Evolutionary conservation across 1,284 basidiomycete genomes (phyloP).

Genomic region (Thelephora terrestris): DNA sequence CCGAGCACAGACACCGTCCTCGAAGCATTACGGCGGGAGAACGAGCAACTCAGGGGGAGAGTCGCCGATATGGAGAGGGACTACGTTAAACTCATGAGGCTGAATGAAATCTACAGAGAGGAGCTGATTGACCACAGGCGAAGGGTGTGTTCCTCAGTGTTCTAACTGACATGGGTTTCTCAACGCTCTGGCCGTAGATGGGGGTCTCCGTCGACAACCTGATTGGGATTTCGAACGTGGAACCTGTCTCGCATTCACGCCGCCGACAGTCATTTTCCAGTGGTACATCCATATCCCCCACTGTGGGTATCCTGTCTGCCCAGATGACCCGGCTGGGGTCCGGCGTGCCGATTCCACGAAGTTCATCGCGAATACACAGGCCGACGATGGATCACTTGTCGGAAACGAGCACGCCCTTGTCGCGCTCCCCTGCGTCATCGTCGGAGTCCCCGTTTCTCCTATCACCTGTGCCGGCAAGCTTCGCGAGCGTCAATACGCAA

Average conservation of each 20-base stretch:
- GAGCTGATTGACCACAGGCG: conserved; percentile 68
- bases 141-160: conserved; percentile 39
- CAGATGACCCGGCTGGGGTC: neutral
- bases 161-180: neutral
- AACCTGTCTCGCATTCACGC: neutral
- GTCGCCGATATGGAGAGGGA: conserved; percentile 65
- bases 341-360: neutral
- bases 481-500: neutral
- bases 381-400: neutral
- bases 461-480: neutral
- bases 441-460: neutral
- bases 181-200: neutral
- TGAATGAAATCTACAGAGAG: conserved; percentile 75
- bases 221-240: conserved; percentile 1
- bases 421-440: neutral
- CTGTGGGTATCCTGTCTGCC: neutral
- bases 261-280: neutral
- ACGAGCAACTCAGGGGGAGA: conserved; percentile 54
- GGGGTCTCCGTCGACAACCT: neutral
- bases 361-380: neutral
- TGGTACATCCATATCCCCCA: neutral
- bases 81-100: conserved; percentile 55
- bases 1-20: conserved; percentile 55
- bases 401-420: neutral
- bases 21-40: conserved; percentile 65